Base-by-base conservation (phyloP, 78 protist species). In the Dictyostelium capitatum region DNA sequence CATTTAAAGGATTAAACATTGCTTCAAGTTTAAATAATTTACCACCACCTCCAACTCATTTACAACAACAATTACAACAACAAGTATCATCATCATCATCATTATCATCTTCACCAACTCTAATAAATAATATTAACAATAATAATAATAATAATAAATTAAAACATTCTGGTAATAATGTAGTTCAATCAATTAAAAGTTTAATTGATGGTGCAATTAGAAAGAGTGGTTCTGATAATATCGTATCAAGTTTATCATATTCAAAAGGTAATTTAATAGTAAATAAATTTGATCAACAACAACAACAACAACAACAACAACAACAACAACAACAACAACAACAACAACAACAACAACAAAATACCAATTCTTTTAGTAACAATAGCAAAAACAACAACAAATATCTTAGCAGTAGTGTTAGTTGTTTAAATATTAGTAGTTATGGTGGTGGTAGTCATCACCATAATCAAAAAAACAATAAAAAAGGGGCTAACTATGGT, bases 141-240 rank as follows among this genome's bases (percentile, higher is more conserved):
- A 41, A 28, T 9, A 72, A 51, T 4, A 37, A 51, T 11, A 20
- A 77, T 30, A 20, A 41, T 43, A 43, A 72, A 46, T 19, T 28
- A 72, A 72, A 30, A 30, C 20, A 72, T 25, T 41, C 57, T 0
- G 20, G 53, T 5, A 56, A 82, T 30, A 69, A 82, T 62, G 41
- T 28, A 20, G 67, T 81, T 64, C 30, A 59, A 56, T 69, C 89
- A 0, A 82, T 82, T 32, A 82, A 75, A 47, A 48, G 32, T 30
- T 65, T 82, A 75, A 82, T 82, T 32, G 89, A 82, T 17, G 70
- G 50, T 28, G 69, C 47, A 47, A 47, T 78, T 6, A 78, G 43
- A 41, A 72, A 72, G 28, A 41, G 17, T 17, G n/a, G n/a, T 37
- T 37, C 43, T 37, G 53, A 43, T 10, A 12, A 72, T 19, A 72